phyloP scores from a whole-genome alignment of 179 eudicot genomes.

The Beta lomatogona region DNA sequence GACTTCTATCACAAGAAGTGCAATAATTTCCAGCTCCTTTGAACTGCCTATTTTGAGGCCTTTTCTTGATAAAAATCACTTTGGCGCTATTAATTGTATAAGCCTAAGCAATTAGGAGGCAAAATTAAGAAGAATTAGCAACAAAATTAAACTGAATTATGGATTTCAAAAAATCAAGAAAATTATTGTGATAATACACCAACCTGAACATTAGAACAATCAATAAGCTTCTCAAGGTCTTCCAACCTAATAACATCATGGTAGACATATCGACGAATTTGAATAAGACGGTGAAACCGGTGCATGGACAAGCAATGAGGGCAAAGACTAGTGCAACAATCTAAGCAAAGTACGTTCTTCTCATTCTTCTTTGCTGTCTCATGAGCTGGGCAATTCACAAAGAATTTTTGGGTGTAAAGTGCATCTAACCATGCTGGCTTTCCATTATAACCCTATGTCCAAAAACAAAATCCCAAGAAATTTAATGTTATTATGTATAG shows the following conservation, averaged over 20 bases:
- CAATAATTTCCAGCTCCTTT: constrained; percentile 91
- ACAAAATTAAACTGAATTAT: constrained; percentile 12
- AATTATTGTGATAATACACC: neutral
- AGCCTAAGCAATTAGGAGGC: constrained; percentile 41
- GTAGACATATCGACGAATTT: constrained; percentile 89
- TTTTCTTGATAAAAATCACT: constrained; percentile 90
- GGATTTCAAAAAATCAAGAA: neutral
- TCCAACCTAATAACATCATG: constrained; percentile 88
- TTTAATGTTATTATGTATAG: too few species aligned
- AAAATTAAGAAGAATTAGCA: constrained; percentile 9
- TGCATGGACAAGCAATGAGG: constrained; percentile 87
- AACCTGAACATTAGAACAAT: constrained; percentile 93
- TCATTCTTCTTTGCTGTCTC: constrained; percentile 89
- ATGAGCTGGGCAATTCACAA: constrained; percentile 65
- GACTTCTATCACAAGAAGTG: constrained; percentile 94
- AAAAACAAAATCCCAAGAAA: too few species aligned
- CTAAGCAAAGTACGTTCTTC: constrained; percentile 85
- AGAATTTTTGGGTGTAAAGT: constrained; percentile 71
- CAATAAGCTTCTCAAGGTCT: constrained; percentile 87
- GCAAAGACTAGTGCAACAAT: constrained; percentile 86
- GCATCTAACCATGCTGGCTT: constrained; percentile 97
- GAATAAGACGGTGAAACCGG: constrained; percentile 83
- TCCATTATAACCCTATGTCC: constrained; percentile 26
- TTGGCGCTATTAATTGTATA: constrained; percentile 90
- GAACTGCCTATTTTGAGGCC: constrained; percentile 94